Conservation (phyloP, 305 asterid species). For the Coffea humblotiana region DNA sequence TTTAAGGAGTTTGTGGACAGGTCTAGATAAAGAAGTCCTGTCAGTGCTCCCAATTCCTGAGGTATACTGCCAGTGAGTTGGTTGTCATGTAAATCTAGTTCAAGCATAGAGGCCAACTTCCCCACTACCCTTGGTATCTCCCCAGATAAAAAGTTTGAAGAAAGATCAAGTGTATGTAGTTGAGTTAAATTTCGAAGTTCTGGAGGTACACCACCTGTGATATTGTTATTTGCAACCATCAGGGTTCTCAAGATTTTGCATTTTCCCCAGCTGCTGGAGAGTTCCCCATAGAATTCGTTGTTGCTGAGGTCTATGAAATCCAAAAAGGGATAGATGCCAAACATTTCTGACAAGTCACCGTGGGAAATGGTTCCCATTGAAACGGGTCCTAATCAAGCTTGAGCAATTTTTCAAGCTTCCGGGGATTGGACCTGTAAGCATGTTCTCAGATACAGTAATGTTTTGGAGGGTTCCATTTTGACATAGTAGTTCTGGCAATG, state of each 20-base stretch:
- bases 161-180: no score
- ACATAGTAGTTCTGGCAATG: slow-evolving; percentile 19
- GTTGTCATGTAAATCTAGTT: no score
- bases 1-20: slow-evolving; percentile 14
- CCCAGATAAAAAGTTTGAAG: no score
- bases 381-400: no score
- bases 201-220: no score
- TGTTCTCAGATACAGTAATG: neutral
- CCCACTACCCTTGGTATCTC: no score
- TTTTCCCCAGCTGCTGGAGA: slow-evolving; percentile 10
- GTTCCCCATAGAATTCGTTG: slow-evolving; percentile 11
- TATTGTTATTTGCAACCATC: no score
- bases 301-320: slow-evolving; percentile 1
- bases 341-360: slow-evolving; percentile 17
- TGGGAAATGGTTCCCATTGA: neutral
- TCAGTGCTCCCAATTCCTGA: no score
- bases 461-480: neutral
- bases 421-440: slow-evolving; percentile 20
- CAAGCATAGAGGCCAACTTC: no score
- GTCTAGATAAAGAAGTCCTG: neutral
- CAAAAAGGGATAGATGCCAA: slow-evolving; percentile 24
- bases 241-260: slow-evolving; percentile 7
- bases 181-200: no score
- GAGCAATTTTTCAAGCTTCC: no score
- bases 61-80: no score